phyloP scores from a whole-genome alignment of 202 grass and related monocot species.

The Setaria italica region DNA sequence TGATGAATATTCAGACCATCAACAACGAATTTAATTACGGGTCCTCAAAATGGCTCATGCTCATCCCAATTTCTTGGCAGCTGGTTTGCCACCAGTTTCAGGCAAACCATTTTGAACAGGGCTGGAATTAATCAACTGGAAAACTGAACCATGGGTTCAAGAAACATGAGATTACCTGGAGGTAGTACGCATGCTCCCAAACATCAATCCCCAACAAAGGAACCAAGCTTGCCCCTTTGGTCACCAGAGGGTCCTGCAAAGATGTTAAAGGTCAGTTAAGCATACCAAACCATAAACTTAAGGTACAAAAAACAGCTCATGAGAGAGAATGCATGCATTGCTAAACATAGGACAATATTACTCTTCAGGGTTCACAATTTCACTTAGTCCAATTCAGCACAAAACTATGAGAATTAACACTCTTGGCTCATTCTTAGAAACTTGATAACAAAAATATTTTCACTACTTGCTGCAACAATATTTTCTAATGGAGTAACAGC shows the following conservation, averaged over 20 bases:
- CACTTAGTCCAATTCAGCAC: neutral
- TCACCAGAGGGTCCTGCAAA: slow-evolving; percentile 80
- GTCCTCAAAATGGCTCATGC: neutral
- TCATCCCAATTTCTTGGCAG: neutral
- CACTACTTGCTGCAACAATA: neutral
- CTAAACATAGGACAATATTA: neutral
- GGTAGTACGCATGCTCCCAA: slow-evolving; percentile 99
- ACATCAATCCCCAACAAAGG: slow-evolving; percentile 97
- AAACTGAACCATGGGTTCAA: neutral
- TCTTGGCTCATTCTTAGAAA: neutral
- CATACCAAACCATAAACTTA: neutral
- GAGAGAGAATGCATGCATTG: neutral
- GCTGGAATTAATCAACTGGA: neutral
- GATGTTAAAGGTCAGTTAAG: slow-evolving; percentile 19
- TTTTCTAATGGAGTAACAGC: neutral
- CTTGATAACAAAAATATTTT: neutral
- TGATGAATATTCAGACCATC: neutral
- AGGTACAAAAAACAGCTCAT: neutral
- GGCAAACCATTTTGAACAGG: neutral
- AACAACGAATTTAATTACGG: neutral
- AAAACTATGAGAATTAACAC: neutral
- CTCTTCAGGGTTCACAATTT: neutral
- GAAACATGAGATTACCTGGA: slow-evolving; percentile 71
- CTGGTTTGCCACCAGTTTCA: neutral
- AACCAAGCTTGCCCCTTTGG: slow-evolving; percentile 80